These are phyloP conservation scores for Acmispon strigosus DNA, from an alignment of 306 rosid species.

Conservation along the genomic window DNA sequence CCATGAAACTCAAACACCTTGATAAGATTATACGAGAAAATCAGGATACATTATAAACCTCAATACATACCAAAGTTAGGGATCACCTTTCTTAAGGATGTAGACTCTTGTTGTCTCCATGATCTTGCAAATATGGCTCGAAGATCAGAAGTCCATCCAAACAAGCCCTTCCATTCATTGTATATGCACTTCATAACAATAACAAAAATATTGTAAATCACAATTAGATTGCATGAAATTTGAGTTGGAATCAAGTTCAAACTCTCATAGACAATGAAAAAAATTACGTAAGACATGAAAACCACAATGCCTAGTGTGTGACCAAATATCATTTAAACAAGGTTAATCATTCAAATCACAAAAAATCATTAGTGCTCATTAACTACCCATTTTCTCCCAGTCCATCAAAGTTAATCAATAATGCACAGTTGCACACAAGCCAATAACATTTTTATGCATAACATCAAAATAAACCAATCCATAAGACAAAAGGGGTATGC, in stretches of 20 bases:
- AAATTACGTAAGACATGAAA: not conserved
- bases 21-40: not conserved
- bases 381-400: not conserved
- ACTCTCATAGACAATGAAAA: not conserved
- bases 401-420: not conserved
- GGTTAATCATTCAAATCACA: not conserved
- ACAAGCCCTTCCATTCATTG: conserved; percentile 78
- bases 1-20: not conserved
- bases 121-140: conserved; percentile 57
- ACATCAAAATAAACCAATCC: not conserved
- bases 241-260: not conserved
- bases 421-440: not conserved
- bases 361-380: not conserved
- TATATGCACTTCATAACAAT: conserved; percentile 57
- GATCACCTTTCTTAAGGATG: conserved; percentile 54
- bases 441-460: not conserved
- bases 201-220: not conserved
- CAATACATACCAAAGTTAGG: not conserved
- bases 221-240: not conserved
- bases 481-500: not conserved
- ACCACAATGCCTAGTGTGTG: not conserved
- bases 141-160: conserved; percentile 86
- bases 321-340: not conserved
- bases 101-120: conserved; percentile 58
- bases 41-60: not conserved